Base-by-base conservation (phyloP, 495 filamentous ascomycete genomes). In the Corynascus novoguineensis region DNA sequence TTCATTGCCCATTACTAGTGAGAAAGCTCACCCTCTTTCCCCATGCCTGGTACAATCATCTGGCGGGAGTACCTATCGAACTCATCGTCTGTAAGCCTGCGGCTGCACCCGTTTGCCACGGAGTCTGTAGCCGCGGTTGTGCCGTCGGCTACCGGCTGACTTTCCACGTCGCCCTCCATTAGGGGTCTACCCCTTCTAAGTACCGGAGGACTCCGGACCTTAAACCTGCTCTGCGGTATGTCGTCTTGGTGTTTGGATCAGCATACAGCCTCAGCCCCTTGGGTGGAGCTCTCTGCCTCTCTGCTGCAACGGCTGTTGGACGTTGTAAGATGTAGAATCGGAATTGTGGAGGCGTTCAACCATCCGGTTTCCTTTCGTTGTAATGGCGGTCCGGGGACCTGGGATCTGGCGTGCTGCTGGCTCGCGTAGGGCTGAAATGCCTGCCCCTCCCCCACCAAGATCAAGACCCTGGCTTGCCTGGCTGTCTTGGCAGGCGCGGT, bases 41-140 rank as follows among this genome's bases (percentile, higher is more conserved):
- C 92, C 57, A 98, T 78, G 55, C 88, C 83, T 0, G 90, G 86
- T 35, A 98, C 80, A 42, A 97, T 92, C 75, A 98, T 86, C 71
- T 98, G 93, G 38, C 93, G 78, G 5, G 90, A 90, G 75, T 98
- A 98, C 49, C 91, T 81, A 8, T 70, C 67, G 37, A 70, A 60
- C 35, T 70, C 67, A 1, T 66, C 67, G 21, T 66, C 58, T 27
- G 60, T 62, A 12, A 69, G 62, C 19, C 44, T 58, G 0, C 61
- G 53, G 14, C 37, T 45, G 22, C 3, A 27, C 4, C 25, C 55
- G 22, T 59, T 50, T n/a, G 8, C 4, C 2, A n/a, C 34, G 28
- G 7, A 4, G 3, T 48, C 50, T 17, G 32, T 19, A 10, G 15
- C 50, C 1, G 21, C 11, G 8, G 19, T 12, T 19, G 17, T 1